Base-by-base conservation (phyloP, 169 alveolate species). In the Babesia bigemina region DNA sequence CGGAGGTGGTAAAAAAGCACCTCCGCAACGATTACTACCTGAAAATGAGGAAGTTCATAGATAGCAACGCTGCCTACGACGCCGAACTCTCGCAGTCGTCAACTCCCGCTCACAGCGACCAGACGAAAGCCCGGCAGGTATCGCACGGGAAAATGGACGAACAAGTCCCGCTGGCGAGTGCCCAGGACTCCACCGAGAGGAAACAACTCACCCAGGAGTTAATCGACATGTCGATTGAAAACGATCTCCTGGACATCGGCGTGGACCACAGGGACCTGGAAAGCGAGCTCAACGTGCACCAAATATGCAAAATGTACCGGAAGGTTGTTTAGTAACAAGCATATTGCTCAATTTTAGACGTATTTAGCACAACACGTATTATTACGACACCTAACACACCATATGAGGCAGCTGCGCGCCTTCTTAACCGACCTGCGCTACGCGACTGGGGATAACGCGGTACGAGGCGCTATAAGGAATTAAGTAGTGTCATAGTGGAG, bases 201-300 rank as follows among this genome's bases (percentile, higher is more conserved):
- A 67, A 65, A 53, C 71, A 79, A 62, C 71, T 36, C 17, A 57
- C 36, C 13, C 55, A 70, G 14, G 83, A 79, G n/a, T 45, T 79
- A 11, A 57, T 79, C 26, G 67, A 59, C 62, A 14, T 33, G 26
- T 69, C 74, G 26, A 82, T 82, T 26, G 89, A 82, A 39, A 67
- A 82, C 39, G 89, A 82, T 21, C 72, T 82, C 22, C 14, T 71
- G 59, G 89, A 82, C 24, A 59, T 45, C 49, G 75, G 39, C 65
- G 36, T 36, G 12, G 56, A 58, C 26, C 9, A 42, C 21, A 59
- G 39, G 53, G 85, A 65, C 70, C 60, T 13, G 63, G 74, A 73
- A 26, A 28, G n/a, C 21, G 72, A 61, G n/a, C 59, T 82, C 66
- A 73, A 36, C 33, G 49, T 82, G n/a, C 72, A 82, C 75, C 85